Conservation (phyloP, 73 alveolate species). For the Paramecium pentaurelia region DNA sequence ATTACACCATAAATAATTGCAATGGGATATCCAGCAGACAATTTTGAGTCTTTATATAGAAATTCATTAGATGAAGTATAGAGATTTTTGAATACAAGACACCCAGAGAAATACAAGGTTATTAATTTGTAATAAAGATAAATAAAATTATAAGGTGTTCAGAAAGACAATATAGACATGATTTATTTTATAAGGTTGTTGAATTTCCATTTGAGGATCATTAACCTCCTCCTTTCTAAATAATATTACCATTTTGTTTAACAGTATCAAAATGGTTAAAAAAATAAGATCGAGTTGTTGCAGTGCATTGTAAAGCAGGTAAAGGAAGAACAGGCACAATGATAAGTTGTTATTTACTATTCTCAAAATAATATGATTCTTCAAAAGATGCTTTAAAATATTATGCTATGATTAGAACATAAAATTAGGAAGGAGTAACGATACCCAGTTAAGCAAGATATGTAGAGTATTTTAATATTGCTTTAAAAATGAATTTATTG, state of each 20-base stretch:
- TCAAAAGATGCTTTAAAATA: constrained; percentile 88
- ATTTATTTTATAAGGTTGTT: constrained; percentile 27
- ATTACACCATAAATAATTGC: constrained; percentile 86
- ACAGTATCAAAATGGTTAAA: constrained; percentile 27
- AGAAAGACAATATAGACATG: constrained; percentile 65
- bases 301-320: constrained; percentile 98
- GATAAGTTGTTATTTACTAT: constrained; percentile 89
- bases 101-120: constrained; percentile 74
- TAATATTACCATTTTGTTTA: constrained; percentile 32
- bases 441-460: constrained; percentile 61
- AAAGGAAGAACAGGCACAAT: constrained; percentile 98
- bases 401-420: constrained; percentile 88
- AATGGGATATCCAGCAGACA: constrained; percentile 93
- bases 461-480: constrained; percentile 50
- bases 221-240: constrained; percentile 49
- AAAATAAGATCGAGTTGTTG: constrained; percentile 74
- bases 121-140: constrained; percentile 64
- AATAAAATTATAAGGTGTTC: constrained; percentile 60
- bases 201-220: constrained; percentile 65
- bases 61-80: constrained; percentile 73
- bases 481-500: neutral
- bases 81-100: constrained; percentile 80
- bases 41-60: constrained; percentile 78
- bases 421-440: constrained; percentile 66
- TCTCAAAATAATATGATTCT: constrained; percentile 68